A percentile compares a stretch with the other conserved stretches of the same genome.
Conservation (phyloP, 225 moss, liverwort and hornwort genomes). For the Thuidium tamariscinum region DNA sequence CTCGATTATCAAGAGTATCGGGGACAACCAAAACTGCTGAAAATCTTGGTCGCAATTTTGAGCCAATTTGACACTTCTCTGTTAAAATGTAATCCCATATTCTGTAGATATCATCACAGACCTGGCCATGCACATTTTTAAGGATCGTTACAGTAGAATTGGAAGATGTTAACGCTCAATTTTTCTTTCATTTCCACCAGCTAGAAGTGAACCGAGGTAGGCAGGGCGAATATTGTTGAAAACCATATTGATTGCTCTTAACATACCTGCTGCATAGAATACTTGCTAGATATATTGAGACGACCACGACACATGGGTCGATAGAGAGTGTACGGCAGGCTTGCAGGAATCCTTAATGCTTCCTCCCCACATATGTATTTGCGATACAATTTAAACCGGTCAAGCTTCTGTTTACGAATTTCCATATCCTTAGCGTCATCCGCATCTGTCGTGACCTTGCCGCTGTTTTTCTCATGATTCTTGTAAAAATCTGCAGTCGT, state of each 20-base stretch:
- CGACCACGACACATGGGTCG: conserved; percentile 90
- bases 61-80: conserved; percentile 63
- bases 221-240: background rate
- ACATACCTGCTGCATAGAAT: conserved; percentile 82
- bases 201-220: background rate
- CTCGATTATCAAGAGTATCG: conserved; percentile 92
- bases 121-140: conserved; percentile 33
- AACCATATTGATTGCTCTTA: background rate
- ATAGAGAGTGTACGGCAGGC: conserved; percentile 64
- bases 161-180: background rate
- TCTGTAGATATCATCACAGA: conserved; percentile 75
- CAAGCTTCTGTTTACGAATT: background rate
- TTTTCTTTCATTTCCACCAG: background rate
- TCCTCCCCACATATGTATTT: conserved; percentile 79
- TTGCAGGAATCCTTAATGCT: conserved; percentile 71
- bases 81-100: conserved; percentile 93
- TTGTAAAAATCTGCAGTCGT: background rate
- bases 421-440: conserved; percentile 9
- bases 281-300: conserved; percentile 65
- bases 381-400: conserved; percentile 25
- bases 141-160: background rate
- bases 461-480: background rate
- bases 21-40: conserved; percentile 90
- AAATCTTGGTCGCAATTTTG: conserved; percentile 56
- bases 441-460: background rate